Conservation (phyloP, 139 green algal species). For the Tetratostichococcus sp. region DNA sequence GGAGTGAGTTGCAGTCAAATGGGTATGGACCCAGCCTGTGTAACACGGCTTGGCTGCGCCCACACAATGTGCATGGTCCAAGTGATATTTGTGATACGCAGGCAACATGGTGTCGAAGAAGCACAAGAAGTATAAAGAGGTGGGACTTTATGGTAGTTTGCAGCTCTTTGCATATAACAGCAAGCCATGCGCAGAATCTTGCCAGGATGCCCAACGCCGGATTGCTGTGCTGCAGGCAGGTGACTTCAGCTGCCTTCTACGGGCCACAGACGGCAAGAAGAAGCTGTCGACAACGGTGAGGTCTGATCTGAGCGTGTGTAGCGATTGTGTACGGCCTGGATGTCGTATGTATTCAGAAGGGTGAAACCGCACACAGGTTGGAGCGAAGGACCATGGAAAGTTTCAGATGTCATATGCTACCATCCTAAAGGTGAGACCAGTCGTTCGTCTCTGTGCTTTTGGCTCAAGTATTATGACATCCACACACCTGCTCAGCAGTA, state of each 20-base stretch:
- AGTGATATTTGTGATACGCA: too few relatives aligned
- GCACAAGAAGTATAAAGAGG: constrained; percentile 15
- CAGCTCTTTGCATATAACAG: too few relatives aligned
- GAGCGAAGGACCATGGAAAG: constrained; percentile 36
- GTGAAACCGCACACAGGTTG: constrained; percentile 13
- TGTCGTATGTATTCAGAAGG: too few relatives aligned
- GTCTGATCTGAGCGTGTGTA: background rate
- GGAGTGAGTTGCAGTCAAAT: constrained; percentile 22
- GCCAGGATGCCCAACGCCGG: too few relatives aligned
- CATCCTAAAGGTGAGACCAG: constrained; percentile 52
- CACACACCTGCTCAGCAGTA: too few relatives aligned
- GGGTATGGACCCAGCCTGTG: too few relatives aligned
- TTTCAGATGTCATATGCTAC: constrained; percentile 61
- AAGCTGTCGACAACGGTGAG: constrained; percentile 68
- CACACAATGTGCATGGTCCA: too few relatives aligned
- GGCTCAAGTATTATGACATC: too few relatives aligned
- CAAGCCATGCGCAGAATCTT: too few relatives aligned
- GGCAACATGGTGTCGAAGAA: constrained; percentile 43
- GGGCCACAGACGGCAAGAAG: constrained; percentile 73
- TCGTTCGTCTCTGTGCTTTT: too few relatives aligned
- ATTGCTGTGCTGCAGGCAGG: constrained; percentile 16
- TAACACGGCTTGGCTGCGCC: too few relatives aligned
- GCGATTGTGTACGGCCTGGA: too few relatives aligned
- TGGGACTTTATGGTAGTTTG: background rate
- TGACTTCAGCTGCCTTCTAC: constrained; percentile 64